Percentiles rank a stretch among this genome's conserved stretches.
Conservation (phyloP, 2,329 filamentous ascomycete genomes). For the Cercospora beticola region DNA sequence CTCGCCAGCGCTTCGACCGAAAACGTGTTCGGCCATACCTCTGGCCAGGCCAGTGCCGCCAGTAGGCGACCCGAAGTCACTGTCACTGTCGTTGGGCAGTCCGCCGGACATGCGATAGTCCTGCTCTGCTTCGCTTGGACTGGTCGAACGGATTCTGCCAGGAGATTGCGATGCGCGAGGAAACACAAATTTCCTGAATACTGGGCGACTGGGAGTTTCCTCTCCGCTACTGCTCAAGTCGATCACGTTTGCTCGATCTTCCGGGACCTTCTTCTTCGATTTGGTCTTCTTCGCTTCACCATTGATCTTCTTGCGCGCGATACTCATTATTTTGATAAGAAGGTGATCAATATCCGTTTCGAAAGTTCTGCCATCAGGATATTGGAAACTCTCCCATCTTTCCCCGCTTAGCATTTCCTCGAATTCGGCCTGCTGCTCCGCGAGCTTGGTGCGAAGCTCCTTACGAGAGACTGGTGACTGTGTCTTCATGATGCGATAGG, state of each 20-base stretch:
- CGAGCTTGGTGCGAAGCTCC: not conserved
- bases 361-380: not conserved
- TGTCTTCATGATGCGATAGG: not conserved
- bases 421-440: not conserved
- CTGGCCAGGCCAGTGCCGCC: not conserved
- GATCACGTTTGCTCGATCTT: not conserved
- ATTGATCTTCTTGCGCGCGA: not conserved
- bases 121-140: not conserved
- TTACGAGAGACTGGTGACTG: not conserved
- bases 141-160: not conserved
- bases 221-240: not conserved
- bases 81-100: not conserved
- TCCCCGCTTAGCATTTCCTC: not conserved
- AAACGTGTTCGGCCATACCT: not conserved
- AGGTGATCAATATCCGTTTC: not conserved
- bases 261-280: not conserved
- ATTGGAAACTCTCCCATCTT: not conserved
- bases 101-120: not conserved
- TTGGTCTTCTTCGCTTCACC: not conserved
- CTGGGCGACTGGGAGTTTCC: not conserved
- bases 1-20: not conserved
- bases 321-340: conserved; percentile 7
- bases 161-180: not conserved
- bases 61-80: not conserved
- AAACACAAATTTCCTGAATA: not conserved